These are phyloP conservation scores for Penicillium sp. DNA, from an alignment of 2,329 filamentous ascomycete species.

Conservation along the genomic window DNA sequence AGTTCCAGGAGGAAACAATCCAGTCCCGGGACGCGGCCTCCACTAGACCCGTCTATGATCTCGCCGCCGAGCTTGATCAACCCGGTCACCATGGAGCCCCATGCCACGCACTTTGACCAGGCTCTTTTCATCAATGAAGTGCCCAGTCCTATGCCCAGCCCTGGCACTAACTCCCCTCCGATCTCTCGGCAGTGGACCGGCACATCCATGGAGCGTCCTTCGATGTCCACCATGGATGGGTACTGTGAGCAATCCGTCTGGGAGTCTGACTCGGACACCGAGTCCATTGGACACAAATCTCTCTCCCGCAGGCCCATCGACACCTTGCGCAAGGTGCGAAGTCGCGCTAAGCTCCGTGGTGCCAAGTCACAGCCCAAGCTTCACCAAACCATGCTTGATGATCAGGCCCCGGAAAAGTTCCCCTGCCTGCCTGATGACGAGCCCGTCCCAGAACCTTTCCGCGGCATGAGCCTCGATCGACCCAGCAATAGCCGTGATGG, in stretches of 20 bases:
- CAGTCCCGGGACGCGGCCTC: slow-evolving; percentile 23
- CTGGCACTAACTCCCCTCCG: slow-evolving; percentile 27
- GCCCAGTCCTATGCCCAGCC: slow-evolving; percentile 35
- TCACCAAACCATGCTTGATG: slow-evolving; percentile 22
- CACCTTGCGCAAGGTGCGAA: slow-evolving; percentile 39
- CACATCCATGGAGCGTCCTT: slow-evolving; percentile 31
- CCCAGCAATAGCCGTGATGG: slow-evolving; percentile 25
- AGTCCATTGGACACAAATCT: slow-evolving; percentile 32
- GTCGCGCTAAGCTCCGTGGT: slow-evolving; percentile 36
- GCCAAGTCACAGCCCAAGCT: slow-evolving; percentile 37
- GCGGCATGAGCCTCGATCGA: slow-evolving; percentile 19
- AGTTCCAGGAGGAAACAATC: slow-evolving; percentile 23
- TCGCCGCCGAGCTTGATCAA: slow-evolving; percentile 37
- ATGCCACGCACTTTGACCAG: slow-evolving; percentile 37
- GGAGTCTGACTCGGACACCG: slow-evolving; percentile 39
- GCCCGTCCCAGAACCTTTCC: slow-evolving; percentile 11
- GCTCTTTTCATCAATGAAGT: slow-evolving; percentile 39
- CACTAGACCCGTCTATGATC: slow-evolving; percentile 38
- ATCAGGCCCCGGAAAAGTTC: slow-evolving; percentile 25
- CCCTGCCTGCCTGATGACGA: slow-evolving; percentile 28
- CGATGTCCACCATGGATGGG: slow-evolving; percentile 31
- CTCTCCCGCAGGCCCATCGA: slow-evolving; percentile 37
- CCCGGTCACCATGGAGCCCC: slow-evolving; percentile 37
- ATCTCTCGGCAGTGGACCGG: slow-evolving; percentile 28
- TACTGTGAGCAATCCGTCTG: slow-evolving; percentile 37